These are phyloP conservation scores for Sisymbrium altissimum DNA, from an alignment of 345 rosid species.

Conservation along the genomic window DNA sequence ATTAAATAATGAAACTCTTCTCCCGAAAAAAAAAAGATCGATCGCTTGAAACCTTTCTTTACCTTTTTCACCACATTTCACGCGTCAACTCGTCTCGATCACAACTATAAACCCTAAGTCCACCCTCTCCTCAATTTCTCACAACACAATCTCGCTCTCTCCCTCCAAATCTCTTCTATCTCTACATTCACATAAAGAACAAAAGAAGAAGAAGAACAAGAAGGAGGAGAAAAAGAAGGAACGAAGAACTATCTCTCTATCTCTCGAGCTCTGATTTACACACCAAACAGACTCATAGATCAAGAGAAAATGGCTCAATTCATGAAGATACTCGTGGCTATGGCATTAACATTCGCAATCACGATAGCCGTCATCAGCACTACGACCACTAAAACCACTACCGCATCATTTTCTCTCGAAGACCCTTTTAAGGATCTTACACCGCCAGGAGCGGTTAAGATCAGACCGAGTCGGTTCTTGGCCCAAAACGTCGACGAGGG, in stretches of 20 bases:
- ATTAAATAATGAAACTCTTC: background rate
- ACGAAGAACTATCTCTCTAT: slow-evolving; percentile 12
- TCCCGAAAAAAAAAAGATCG: slow-evolving; percentile 36
- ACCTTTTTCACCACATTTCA: slow-evolving; percentile 41
- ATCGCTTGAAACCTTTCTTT: slow-evolving; percentile 27
- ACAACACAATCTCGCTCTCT: slow-evolving; percentile 6
- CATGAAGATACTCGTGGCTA: slow-evolving; percentile 32
- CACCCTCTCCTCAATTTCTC: slow-evolving; percentile 25
- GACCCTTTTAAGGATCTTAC: background rate
- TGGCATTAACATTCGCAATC: slow-evolving; percentile 46
- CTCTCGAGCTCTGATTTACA: background rate
- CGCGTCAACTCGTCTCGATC: slow-evolving; percentile 54
- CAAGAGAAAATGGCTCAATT: slow-evolving; percentile 38
- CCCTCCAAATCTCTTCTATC: slow-evolving; percentile 6
- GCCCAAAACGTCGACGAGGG: slow-evolving; percentile 24
- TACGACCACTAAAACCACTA: slow-evolving; percentile 29
- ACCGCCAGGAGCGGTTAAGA: slow-evolving; percentile 27
- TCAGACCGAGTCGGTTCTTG: slow-evolving; percentile 60
- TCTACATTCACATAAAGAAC: slow-evolving; percentile 11
- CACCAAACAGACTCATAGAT: background rate
- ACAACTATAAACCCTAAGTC: slow-evolving; percentile 46
- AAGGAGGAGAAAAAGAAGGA: background rate
- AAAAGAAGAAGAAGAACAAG: slow-evolving; percentile 2
- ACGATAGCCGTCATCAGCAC: slow-evolving; percentile 43
- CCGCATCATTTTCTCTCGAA: slow-evolving; percentile 6